Base-by-base conservation (phyloP, 2,329 filamentous ascomycete genomes). In the Claviceps spartinae region DNA sequence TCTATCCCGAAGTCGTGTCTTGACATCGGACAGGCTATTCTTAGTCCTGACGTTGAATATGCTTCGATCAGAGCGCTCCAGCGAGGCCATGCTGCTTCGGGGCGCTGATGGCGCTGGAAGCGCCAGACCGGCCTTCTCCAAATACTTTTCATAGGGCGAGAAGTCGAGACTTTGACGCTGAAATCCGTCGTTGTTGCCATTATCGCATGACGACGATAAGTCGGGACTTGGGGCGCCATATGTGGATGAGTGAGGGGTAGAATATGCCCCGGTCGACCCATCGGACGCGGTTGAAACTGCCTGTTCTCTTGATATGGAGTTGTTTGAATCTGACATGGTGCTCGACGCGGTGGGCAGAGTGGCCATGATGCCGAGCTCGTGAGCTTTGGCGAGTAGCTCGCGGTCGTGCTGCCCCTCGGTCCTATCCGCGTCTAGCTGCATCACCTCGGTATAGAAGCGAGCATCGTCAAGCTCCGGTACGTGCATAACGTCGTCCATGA, bases 111-210 rank as follows among this genome's bases (percentile, higher is more conserved):
- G 66, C 54, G 72, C 71, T 55, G 68, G 66, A 38, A 71, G 62
- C 41, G 68, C 68, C 6, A 69, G 67, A 51, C 73, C 69, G 34
- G 74, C 56, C 43, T 74, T 66, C 18, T 68, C 62, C 40, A 79
- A 58, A 54, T 76, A 78, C 54, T 67, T 71, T 36, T 80, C 75
- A 57, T 79, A 80, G 34, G 71, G 69, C 6, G 68, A 65, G 56
- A 79, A 78, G 52, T 63, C 74, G 26, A 74, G 61, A 38, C 61
- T 67, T 54, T 67, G 69, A 40, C 68, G 67, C 51, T 67, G 60
- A 52, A 57, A 60, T 48, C 49, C 30, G 43, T 26, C n/a, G 22
- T 16, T 45, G n/a, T 20, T 46, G 44, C 6, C 13, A n/a, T 47
- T 47, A 5, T 44, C 20, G 47, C 53, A 26, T 50, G 38, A 20